A percentile compares a stretch with the other conserved stretches of the same genome.
Conservation (phyloP, 495 filamentous ascomycete genomes). For the Entonaema liquescens region DNA sequence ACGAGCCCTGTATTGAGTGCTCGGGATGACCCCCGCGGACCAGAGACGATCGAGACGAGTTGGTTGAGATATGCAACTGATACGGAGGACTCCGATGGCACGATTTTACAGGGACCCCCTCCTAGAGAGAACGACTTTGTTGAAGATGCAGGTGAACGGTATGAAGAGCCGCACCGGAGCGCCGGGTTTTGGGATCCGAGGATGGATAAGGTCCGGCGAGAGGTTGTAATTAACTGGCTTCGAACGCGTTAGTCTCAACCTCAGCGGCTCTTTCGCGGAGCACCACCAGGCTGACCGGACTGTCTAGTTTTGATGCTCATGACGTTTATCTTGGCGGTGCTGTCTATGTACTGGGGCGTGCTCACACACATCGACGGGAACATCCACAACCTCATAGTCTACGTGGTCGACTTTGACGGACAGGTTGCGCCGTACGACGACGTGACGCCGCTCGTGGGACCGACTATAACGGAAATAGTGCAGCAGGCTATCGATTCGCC, state of each 20-base stretch:
- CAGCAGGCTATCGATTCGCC: slow-evolving; percentile 46
- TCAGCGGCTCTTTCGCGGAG: not conserved
- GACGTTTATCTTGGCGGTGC: slow-evolving; percentile 61
- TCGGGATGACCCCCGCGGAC: not conserved
- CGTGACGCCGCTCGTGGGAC: slow-evolving; percentile 64
- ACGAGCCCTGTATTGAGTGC: slow-evolving; percentile 23
- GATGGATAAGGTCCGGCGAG: slow-evolving; percentile 56
- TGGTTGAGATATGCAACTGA: not conserved
- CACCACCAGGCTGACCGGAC: slow-evolving; percentile 13
- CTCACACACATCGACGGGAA: slow-evolving; percentile 62
- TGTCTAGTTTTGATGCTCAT: slow-evolving; percentile 61
- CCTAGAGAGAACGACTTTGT: slow-evolving; percentile 6
- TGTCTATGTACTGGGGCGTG: slow-evolving; percentile 70
- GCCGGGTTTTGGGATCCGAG: slow-evolving; percentile 63
- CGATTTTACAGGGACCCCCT: slow-evolving; percentile 3
- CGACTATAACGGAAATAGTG: slow-evolving; percentile 57
- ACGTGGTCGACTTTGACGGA: slow-evolving; percentile 73
- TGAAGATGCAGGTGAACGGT: slow-evolving; percentile 24
- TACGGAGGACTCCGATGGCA: slow-evolving; percentile 24
- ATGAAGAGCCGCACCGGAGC: slow-evolving; percentile 47
- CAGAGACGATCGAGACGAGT: not conserved
- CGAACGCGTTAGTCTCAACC: slow-evolving; percentile 49
- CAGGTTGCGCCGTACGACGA: slow-evolving; percentile 61
- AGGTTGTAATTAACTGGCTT: slow-evolving; percentile 54
- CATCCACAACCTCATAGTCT: slow-evolving; percentile 59